Evolutionary conservation across 768 basidiomycete species (phyloP), one percentile per base, ranked within the genome.

Genomic region (Fomitopsis serialis): DNA sequence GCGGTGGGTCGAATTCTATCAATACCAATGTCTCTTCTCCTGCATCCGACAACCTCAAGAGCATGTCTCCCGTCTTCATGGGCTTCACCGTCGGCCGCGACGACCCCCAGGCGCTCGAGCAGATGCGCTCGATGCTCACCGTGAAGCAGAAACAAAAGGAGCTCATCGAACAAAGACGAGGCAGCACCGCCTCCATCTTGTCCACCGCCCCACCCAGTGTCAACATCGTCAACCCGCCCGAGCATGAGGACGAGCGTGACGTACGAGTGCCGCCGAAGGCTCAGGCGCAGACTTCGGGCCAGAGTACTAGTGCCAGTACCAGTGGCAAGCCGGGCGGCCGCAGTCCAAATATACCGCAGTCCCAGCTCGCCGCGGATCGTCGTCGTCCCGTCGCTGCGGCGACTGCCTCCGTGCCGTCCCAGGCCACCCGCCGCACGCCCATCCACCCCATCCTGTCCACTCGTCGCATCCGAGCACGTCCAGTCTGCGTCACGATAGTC

Each of bases 131-230:
- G 19, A 79, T 79, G 72, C 73, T 84, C 54, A 68, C 74, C 34
- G 76, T 81, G 46, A 88, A 87, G 62, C 85, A 84, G 65, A 82
- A 83, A 59, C 88, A 85, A 67, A 83, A 87, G 67, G 78, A 81
- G 45, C 70, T 84, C 53, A 81, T 84, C 51, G 84, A 89, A 65
- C 84, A 85, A 68, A 78, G 85, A 46, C 71, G 87, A 58, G 84
- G 78, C 10, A 84, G 84, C 63, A 69, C 75, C 13, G 80, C 65
- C 1, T 61, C 63, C 47, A 49, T 61, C 25, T 23, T 59, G 57
- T 35, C 59, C 32, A 54, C 61, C 27, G 61, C 53, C 17, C 57
- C 65, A 15, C 65, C 68, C 23, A 27, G 58, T 6, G 64, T 66
- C 36, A 65, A 61, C 47, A 56, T 64, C 17, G 61, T 61, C 21